phyloP scores from a whole-genome alignment of 169 alveolate species.

The Babesia bigemina region DNA sequence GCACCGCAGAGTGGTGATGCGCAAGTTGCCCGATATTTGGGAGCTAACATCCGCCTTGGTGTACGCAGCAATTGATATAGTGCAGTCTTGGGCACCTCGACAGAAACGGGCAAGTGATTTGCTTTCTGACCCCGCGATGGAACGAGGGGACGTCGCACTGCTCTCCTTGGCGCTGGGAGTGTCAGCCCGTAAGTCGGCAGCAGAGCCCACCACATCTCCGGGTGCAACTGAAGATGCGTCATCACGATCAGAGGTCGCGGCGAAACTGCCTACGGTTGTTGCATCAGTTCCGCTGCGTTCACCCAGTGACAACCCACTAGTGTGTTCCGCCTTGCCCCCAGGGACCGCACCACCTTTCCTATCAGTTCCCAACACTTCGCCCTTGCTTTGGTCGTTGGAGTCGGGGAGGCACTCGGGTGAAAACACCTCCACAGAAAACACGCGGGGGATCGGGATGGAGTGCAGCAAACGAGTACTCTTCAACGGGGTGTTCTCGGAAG shows the following conservation, averaged over 20 bases:
- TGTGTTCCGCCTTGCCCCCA: too few relatives aligned
- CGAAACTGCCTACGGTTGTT: background rate
- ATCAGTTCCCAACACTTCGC: background rate
- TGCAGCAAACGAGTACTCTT: slow-evolving; percentile 44
- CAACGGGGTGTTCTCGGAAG: slow-evolving; percentile 44
- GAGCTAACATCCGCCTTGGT: slow-evolving; percentile 50
- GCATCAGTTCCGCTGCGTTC: background rate
- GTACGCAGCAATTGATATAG: slow-evolving; percentile 39
- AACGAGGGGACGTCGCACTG: background rate
- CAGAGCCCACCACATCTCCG: background rate
- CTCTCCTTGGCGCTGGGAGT: background rate
- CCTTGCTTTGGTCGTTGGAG: background rate
- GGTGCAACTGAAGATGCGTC: background rate
- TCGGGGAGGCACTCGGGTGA: background rate
- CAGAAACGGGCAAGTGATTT: background rate
- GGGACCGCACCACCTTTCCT: background rate
- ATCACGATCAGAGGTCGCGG: background rate
- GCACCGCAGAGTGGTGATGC: slow-evolving; percentile 38
- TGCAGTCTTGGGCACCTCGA: background rate
- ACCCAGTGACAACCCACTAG: background rate
- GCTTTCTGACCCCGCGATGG: background rate
- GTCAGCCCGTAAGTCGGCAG: background rate
- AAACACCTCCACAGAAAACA: slow-evolving; percentile 62
- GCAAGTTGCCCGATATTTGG: slow-evolving; percentile 48
- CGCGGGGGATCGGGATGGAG: slow-evolving; percentile 53